Evolutionary conservation across 805 yeast genomes (phyloP).

Genomic region (Trichomonascus vanleenenianus): DNA sequence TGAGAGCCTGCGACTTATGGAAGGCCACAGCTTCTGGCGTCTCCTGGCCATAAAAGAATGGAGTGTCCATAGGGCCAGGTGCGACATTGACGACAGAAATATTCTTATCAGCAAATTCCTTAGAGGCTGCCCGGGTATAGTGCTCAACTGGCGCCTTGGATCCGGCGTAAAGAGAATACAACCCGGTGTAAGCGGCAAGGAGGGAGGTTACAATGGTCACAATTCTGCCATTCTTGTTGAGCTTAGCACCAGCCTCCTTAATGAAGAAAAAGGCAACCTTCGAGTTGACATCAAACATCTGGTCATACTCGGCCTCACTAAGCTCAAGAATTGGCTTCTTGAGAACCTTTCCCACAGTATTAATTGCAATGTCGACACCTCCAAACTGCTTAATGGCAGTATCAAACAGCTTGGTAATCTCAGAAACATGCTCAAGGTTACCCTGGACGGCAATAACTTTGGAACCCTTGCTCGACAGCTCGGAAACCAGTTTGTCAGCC

Average conservation of each 20-base stretch:
- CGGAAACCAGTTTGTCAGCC: constrained; percentile 33
- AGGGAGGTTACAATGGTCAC: constrained; percentile 54
- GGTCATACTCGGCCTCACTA: constrained; percentile 47
- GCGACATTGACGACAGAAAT: constrained; percentile 67
- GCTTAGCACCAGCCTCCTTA: constrained; percentile 44
- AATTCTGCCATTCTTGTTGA: constrained; percentile 47
- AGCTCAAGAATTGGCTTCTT: constrained; percentile 51
- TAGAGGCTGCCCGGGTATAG: constrained; percentile 59
- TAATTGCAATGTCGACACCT: constrained; percentile 52
- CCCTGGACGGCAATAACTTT: constrained; percentile 39
- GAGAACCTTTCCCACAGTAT: constrained; percentile 59
- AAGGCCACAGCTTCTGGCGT: constrained; percentile 42
- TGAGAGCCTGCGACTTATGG: constrained; percentile 45
- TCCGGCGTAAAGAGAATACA: constrained; percentile 64
- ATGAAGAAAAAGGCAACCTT: constrained; percentile 56
- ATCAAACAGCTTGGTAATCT: constrained; percentile 39
- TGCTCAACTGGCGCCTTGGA: constrained; percentile 72
- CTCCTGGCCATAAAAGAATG: constrained; percentile 61
- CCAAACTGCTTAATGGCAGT: constrained; percentile 41
- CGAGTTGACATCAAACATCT: constrained; percentile 46
- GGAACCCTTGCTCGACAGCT: constrained; percentile 31
- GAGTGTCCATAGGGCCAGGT: constrained; percentile 69
- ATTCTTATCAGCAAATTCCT: constrained; percentile 63
- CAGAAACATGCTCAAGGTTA: constrained; percentile 36
- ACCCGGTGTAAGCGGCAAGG: constrained; percentile 54